Evolutionary conservation across 2,329 filamentous ascomycete genomes (phyloP).

Genomic region (Verticillium nubilum): DNA sequence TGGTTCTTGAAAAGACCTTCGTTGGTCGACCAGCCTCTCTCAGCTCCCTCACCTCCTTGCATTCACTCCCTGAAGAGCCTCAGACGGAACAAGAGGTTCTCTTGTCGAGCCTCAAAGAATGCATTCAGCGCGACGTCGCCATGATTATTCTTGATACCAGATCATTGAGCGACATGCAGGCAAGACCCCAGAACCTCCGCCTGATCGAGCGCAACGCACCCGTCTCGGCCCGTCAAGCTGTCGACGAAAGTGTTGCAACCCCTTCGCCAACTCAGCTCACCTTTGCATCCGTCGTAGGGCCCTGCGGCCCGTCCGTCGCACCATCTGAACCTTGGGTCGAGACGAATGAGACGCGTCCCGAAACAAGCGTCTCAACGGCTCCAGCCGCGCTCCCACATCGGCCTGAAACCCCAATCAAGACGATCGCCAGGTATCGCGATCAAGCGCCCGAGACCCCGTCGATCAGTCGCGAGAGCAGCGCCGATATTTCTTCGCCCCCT

Average conservation of each 20-base stretch:
- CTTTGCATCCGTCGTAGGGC: slow-evolving; percentile 4
- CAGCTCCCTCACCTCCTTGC: background rate
- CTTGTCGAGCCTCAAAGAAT: slow-evolving; percentile 33
- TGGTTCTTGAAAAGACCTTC: slow-evolving; percentile 44
- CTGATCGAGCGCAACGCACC: slow-evolving; percentile 5
- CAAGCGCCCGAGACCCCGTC: background rate
- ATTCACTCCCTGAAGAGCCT: slow-evolving; percentile 17
- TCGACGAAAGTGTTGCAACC: slow-evolving; percentile 8
- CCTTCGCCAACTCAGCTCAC: slow-evolving; percentile 6
- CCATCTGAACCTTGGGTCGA: slow-evolving; percentile 8
- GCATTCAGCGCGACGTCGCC: slow-evolving; percentile 41
- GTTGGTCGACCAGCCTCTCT: slow-evolving; percentile 21
- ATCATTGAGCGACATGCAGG: slow-evolving; percentile 26
- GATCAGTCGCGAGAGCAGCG: slow-evolving; percentile 2
- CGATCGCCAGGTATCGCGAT: background rate
- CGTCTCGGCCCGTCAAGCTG: slow-evolving; percentile 6
- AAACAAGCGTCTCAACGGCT: slow-evolving; percentile 4
- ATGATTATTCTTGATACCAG: slow-evolving; percentile 47
- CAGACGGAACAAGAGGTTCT: slow-evolving; percentile 32
- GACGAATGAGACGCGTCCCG: slow-evolving; percentile 10
- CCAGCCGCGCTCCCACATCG: background rate
- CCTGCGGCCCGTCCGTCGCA: slow-evolving; percentile 6
- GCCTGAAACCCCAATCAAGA: background rate
- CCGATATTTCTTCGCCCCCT: slow-evolving; percentile 2
- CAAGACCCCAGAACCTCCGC: slow-evolving; percentile 12